A percentile compares a stretch with the other conserved stretches of the same genome.
phyloP scores from a whole-genome alignment of 2,329 filamentous ascomycete species.

The Hypoxylon sp. region DNA sequence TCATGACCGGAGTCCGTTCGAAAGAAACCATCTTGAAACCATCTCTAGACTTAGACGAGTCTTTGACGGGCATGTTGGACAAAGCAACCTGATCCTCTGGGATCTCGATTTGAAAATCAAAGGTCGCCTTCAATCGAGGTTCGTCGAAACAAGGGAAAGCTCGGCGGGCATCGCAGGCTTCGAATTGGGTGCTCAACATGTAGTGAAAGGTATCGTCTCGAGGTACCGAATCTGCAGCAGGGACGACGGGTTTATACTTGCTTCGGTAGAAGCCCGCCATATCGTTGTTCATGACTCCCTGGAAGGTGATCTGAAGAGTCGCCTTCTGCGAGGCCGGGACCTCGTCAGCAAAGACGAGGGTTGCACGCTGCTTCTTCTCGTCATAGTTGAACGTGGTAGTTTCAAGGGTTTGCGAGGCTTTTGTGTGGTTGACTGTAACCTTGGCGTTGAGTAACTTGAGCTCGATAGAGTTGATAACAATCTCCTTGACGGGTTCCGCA shows the following conservation, averaged over 20 bases:
- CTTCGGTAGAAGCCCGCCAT: slow-evolving; percentile 96
- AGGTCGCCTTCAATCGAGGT: slow-evolving; percentile 95
- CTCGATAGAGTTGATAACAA: slow-evolving; percentile 88
- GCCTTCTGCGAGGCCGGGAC: slow-evolving; percentile 78
- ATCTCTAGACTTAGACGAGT: slow-evolving; percentile 69
- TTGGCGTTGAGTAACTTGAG: slow-evolving; percentile 80
- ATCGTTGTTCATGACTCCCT: slow-evolving; percentile 86
- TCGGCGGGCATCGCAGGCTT: slow-evolving; percentile 93
- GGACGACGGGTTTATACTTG: slow-evolving; percentile 86
- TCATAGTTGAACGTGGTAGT: slow-evolving; percentile 83
- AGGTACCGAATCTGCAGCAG: slow-evolving; percentile 82
- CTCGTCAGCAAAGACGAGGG: slow-evolving; percentile 80
- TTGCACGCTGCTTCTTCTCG: slow-evolving; percentile 85
- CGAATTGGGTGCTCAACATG: slow-evolving; percentile 97
- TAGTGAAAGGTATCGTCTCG: slow-evolving; percentile 76
- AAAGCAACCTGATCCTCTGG: slow-evolving; percentile 89
- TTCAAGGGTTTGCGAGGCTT: slow-evolving; percentile 70
- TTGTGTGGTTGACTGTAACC: slow-evolving; percentile 70
- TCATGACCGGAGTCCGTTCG: slow-evolving; percentile 89
- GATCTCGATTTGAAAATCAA: slow-evolving; percentile 93
- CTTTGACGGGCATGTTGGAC: slow-evolving; percentile 95
- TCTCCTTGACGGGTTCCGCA: slow-evolving; percentile 77
- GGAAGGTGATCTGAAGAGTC: slow-evolving; percentile 78
- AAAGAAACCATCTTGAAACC: slow-evolving; percentile 84
- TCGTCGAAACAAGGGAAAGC: slow-evolving; percentile 99